Evolutionary conservation across 345 rosid genomes (phyloP).

Genomic region (Arabidopsis suecica): DNA sequence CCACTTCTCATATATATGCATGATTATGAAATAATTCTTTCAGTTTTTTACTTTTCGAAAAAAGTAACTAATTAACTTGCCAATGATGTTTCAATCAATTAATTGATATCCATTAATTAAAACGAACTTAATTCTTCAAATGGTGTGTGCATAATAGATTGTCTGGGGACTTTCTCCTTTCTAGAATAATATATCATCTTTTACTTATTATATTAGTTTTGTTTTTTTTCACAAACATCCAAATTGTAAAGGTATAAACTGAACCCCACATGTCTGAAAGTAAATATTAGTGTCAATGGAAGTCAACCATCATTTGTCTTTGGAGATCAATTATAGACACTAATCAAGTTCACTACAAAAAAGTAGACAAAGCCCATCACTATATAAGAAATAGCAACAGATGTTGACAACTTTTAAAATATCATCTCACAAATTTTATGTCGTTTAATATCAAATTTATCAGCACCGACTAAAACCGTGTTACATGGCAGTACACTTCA

Average conservation of each 20-base stretch:
- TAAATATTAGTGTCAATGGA: slow-evolving; percentile 12
- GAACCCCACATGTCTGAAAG: slow-evolving; percentile 31
- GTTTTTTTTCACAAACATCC: slow-evolving; percentile 20
- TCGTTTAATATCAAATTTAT: not conserved
- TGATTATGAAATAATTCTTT: not conserved
- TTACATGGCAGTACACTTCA: not conserved
- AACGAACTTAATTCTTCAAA: slow-evolving; percentile 6
- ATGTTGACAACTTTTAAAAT: not conserved
- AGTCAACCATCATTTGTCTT: slow-evolving; percentile 22
- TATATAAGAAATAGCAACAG: not conserved
- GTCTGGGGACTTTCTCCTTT: slow-evolving; percentile 4
- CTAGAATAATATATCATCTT: not conserved
- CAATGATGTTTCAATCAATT: not conserved
- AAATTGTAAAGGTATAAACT: slow-evolving; percentile 33
- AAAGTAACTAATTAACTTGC: not conserved
- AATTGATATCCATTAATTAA: not conserved
- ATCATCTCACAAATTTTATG: not conserved
- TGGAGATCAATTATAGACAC: not conserved
- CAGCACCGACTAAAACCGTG: not conserved
- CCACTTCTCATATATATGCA: not conserved
- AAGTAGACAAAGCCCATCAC: not conserved
- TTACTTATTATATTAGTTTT: not conserved
- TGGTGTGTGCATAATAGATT: slow-evolving; percentile 26
- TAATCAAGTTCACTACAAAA: slow-evolving; percentile 6
- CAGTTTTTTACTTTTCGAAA: not conserved